Evolutionary conservation across 331 rosid genomes (phyloP).

Genomic region (Malus hybrid): DNA sequence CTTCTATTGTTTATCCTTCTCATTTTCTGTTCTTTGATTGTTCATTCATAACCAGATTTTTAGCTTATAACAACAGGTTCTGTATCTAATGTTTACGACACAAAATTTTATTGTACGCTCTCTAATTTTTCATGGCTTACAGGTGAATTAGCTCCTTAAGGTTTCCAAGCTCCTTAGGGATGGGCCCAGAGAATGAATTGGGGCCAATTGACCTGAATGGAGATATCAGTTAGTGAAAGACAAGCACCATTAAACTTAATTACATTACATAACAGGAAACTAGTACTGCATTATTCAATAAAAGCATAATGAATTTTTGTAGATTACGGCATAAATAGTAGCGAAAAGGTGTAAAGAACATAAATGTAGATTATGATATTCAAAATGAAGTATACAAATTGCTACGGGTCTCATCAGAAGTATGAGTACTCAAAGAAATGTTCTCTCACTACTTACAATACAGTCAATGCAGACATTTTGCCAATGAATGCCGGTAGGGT

Average conservation of each 20-base stretch:
- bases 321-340: too few relatives aligned
- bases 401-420: too few relatives aligned
- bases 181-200: conserved; percentile 16
- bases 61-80: too few relatives aligned
- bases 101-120: background rate
- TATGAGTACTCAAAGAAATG: background rate
- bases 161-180: conserved; percentile 34
- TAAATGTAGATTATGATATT: background rate
- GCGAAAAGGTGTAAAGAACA: too few relatives aligned
- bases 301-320: too few relatives aligned
- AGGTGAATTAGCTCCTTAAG: conserved; percentile 11
- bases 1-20: too few relatives aligned
- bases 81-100: background rate
- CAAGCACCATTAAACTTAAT: background rate
- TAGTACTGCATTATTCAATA: too few relatives aligned
- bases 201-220: conserved; percentile 10
- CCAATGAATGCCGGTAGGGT: conserved; percentile 53
- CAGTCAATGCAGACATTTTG: conserved; percentile 39
- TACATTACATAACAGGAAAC: too few relatives aligned
- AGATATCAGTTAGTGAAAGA: background rate
- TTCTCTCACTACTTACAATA: conserved; percentile 33
- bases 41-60: too few relatives aligned
- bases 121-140: conserved; percentile 5
- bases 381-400: background rate
- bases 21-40: too few relatives aligned